Conservation (phyloP, 2,329 filamentous ascomycete genomes). For the Salinomyces thailandicus region DNA sequence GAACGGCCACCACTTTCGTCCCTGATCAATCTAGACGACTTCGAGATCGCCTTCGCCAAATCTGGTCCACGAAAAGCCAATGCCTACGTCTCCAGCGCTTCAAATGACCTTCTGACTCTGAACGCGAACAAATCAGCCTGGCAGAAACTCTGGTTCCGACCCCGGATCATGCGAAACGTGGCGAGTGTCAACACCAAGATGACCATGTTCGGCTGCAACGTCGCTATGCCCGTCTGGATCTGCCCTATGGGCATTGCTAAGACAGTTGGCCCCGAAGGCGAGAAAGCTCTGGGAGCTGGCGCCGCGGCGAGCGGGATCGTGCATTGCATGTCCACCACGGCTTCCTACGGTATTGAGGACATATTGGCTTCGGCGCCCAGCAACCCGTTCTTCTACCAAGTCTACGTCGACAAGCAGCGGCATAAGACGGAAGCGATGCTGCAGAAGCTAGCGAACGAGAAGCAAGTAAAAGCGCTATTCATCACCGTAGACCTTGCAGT, state of each 20-base stretch:
- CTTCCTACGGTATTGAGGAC: constrained; percentile 23
- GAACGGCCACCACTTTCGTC: constrained; percentile 36
- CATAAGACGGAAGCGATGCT: constrained; percentile 43
- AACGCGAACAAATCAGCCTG: constrained; percentile 34
- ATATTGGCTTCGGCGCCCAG: constrained; percentile 20
- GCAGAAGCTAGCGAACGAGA: constrained; percentile 34
- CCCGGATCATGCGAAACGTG: constrained; percentile 37
- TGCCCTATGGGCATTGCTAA: constrained; percentile 26
- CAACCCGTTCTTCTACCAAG: constrained; percentile 45
- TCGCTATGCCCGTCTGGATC: constrained; percentile 29
- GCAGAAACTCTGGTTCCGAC: constrained; percentile 37
- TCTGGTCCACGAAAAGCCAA: constrained; percentile 29
- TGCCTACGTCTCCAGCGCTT: constrained; percentile 39
- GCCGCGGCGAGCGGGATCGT: constrained; percentile 23
- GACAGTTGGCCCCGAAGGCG: constrained; percentile 23
- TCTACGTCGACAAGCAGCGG: constrained; percentile 51
- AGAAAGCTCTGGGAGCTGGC: constrained; percentile 25
- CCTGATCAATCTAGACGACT: constrained; percentile 39
- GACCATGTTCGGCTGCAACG: constrained; percentile 23
- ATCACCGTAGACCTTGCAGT: constrained; percentile 51
- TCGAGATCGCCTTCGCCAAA: constrained; percentile 32
- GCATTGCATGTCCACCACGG: constrained; percentile 24
- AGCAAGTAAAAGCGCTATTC: constrained; percentile 44
- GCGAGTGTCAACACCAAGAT: constrained; percentile 26
- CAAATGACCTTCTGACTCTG: constrained; percentile 40